Evolutionary conservation across 352 stramenopile species (phyloP), one percentile per base, ranked within the genome.

Genomic region (Globisporangium middletonii): DNA sequence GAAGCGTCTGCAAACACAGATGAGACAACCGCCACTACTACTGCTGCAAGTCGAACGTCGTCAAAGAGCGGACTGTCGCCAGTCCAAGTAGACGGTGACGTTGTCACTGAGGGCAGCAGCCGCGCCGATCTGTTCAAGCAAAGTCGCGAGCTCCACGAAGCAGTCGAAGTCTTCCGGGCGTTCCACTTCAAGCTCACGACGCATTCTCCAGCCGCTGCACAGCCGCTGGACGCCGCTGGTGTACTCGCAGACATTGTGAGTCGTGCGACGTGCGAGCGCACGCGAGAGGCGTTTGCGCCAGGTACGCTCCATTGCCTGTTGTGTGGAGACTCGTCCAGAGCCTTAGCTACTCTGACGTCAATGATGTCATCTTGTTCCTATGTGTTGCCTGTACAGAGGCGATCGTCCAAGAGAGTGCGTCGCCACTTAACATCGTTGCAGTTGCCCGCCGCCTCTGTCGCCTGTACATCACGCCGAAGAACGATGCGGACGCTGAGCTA

Each of bases 141-240:
- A 37, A 75, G 62, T 19, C 53, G 70, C n/a, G 75, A 79, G 47
- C 81, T 88, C 42, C 77, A 88, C 43, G 75, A 86, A 13, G 68
- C 73, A 8, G 67, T 88, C 2, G 73, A 77, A 54, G 64, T 77
- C 18, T 88, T 80, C 28, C 58, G 65, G 18, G 75, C 77, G 18
- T 68, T 60, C 43, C 27, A 59, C 26, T 77, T 57, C 53, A 71
- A 68, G 30, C 28, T 51, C 26, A 37, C 27, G 13, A 55, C 44
- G 9, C 38, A 55, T 13, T 15, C 47, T 2, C 3, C 3, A 9
- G 37, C 23, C 1, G n/a, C 18, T 7, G 41, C 1, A 19, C 41
- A 23, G 18, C 18, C 13, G 11, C 43, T 63, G 4, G 35, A 46
- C 33, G 35, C 27, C 13, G 19, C 5, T 12, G 23, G 13, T 2